phyloP scores from a whole-genome alignment of 2,329 filamentous ascomycete species.

The Elsinoe perseae region DNA sequence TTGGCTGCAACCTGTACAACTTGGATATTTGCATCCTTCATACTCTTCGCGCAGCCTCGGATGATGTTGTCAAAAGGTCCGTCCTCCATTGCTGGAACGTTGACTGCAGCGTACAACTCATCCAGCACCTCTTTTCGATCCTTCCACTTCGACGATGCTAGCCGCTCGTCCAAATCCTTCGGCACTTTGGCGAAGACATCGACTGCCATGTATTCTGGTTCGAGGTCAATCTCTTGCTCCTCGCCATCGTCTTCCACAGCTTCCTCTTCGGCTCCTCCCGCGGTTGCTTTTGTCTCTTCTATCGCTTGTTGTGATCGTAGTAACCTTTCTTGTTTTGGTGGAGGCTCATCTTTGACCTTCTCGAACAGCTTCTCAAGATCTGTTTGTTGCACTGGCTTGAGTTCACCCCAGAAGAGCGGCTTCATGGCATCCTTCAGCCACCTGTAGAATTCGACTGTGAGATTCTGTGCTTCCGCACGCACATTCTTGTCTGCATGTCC shows the following conservation, averaged over 20 bases:
- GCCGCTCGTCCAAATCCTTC: slow-evolving; percentile 69
- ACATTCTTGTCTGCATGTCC: slow-evolving; percentile 98
- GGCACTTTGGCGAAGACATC: slow-evolving; percentile 78
- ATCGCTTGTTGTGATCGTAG: slow-evolving; percentile 84
- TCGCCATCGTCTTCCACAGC: slow-evolving; percentile 45
- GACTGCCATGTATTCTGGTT: slow-evolving; percentile 64
- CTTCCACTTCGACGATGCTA: slow-evolving; percentile 95
- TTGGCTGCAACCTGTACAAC: slow-evolving; percentile 91
- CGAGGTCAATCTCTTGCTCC: slow-evolving; percentile 62
- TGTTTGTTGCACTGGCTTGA: slow-evolving; percentile 91
- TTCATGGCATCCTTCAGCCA: slow-evolving; percentile 99
- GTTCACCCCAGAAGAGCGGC: slow-evolving; percentile 89
- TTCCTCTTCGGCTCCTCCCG: slow-evolving; percentile 46
- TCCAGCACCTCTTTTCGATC: slow-evolving; percentile 93
- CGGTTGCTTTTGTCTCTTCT: slow-evolving; percentile 58
- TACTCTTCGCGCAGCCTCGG: slow-evolving; percentile 79
- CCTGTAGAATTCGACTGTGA: slow-evolving; percentile 89
- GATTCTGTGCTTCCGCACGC: slow-evolving; percentile 80
- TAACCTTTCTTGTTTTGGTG: slow-evolving; percentile 84
- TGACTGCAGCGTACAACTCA: slow-evolving; percentile 64
- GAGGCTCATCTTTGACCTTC: slow-evolving; percentile 75
- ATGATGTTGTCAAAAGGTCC: slow-evolving; percentile 79
- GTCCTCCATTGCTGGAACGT: slow-evolving; percentile 87
- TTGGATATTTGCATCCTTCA: slow-evolving; percentile 97
- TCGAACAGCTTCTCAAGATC: slow-evolving; percentile 94